Evolutionary conservation across 164 flowering plant species (phyloP).

Genomic region (Tetrastigma voinierianum): DNA sequence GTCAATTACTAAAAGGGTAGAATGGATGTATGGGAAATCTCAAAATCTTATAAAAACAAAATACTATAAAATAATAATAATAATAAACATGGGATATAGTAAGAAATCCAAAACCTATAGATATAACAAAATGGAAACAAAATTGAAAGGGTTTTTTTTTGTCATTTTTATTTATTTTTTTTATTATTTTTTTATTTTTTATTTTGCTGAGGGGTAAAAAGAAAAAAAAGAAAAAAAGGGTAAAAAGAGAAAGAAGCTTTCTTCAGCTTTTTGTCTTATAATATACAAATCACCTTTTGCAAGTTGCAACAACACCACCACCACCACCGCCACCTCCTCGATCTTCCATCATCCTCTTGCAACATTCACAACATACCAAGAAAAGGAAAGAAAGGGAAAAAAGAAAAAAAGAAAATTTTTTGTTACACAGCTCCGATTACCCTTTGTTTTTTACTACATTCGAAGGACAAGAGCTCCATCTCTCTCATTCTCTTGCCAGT

Average conservation of each 20-base stretch:
- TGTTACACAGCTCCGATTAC: constrained; percentile 48
- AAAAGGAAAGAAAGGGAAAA: not conserved
- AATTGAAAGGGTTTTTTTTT: too few species aligned
- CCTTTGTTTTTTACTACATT: constrained; percentile 56
- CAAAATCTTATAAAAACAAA: too few species aligned
- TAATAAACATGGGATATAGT: too few species aligned
- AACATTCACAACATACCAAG: constrained; percentile 25
- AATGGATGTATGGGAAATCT: too few species aligned
- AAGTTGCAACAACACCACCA: constrained; percentile 34
- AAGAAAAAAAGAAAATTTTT: constrained; percentile 11
- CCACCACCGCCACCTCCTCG: not conserved
- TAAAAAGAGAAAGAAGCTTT: constrained; percentile 4
- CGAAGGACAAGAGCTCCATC: constrained; percentile 45
- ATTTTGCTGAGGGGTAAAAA: not conserved
- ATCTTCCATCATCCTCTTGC: not conserved
- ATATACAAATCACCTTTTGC: constrained; percentile 33
- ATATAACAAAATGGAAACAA: too few species aligned
- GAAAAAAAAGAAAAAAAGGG: too few species aligned
- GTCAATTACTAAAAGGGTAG: too few species aligned
- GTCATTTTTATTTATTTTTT: too few species aligned
- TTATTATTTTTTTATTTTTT: not conserved
- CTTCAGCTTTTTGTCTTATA: constrained; percentile 21
- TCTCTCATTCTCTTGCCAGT: constrained; percentile 48
- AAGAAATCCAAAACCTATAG: too few species aligned
- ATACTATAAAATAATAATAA: too few species aligned